Conservation (phyloP, 768 basidiomycete genomes). For the Mycena rebaudengoi region DNA sequence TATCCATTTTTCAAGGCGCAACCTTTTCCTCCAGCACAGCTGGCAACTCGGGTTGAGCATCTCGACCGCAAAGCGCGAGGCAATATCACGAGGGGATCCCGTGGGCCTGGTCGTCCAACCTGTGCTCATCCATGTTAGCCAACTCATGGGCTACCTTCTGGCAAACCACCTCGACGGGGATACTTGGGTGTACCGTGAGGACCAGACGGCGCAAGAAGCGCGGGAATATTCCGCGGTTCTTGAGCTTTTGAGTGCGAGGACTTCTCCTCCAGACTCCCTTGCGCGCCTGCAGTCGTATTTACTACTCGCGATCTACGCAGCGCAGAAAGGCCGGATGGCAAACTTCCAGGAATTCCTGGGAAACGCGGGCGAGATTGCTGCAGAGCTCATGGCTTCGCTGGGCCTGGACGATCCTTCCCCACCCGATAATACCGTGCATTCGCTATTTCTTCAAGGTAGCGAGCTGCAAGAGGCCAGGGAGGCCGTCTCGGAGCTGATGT, state of each 20-base stretch:
- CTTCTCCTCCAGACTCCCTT: not conserved
- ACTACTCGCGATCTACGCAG: constrained; percentile 7
- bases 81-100: constrained; percentile 13
- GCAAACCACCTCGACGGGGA: not conserved
- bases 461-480: constrained; percentile 2
- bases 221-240: not conserved
- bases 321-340: not conserved
- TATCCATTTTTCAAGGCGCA: not conserved
- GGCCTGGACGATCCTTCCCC: constrained; percentile 4
- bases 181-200: not conserved
- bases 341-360: constrained; percentile 8
- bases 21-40: constrained; percentile 12
- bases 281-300: constrained; percentile 4
- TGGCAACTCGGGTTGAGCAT: constrained; percentile 8
- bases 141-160: constrained; percentile 10
- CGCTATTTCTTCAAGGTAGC: too few species aligned
- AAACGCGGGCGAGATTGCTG: not conserved
- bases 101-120: constrained; percentile 3
- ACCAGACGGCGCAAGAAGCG: not conserved
- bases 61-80: not conserved
- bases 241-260: not conserved
- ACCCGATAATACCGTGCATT: not conserved
- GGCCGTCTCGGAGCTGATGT: constrained; percentile 13
- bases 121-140: not conserved
- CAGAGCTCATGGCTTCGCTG: not conserved